Evolutionary conservation across 2,329 filamentous ascomycete genomes (phyloP), one percentile per base, ranked within the genome.

Genomic region (Xylaria sp.): DNA sequence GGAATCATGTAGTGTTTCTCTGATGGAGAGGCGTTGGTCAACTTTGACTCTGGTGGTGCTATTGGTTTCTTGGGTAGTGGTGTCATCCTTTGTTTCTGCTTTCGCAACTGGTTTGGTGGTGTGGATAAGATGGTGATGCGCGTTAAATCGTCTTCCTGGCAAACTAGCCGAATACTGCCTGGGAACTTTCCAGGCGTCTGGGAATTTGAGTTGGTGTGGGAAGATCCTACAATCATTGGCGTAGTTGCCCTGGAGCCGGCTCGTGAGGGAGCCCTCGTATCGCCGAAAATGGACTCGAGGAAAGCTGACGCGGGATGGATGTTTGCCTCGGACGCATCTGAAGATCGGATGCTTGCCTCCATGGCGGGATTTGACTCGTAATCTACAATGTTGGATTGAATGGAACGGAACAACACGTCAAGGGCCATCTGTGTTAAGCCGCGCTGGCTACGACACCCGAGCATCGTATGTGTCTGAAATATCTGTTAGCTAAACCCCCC

Each of bases 371-470:
- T 84, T 3, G 81, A 78, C 23, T 79, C 79, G 23, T 83, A 79
- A 54, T 91, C 87, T 67, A 91, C 87, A 57, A 96, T 87, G 62
- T 89, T 90, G 17, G 85, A 80, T 61, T 87, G 87, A 53, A 97
- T 87, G 46, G 91, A 94, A 66, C 89, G 88, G 79, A 96, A 99
- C 52, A 98, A 84, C 42, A 96, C 86, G 73, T 98, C 94, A 57
- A 99, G 88, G 0, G 92, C 87, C 72, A 99, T 89, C 76, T 99
- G 95, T 0, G 93, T 96, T 57, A 99, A 80, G 65, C 95, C 95
- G 67, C 94, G 89, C 77, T 97, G 92, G 21, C 85, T 87, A 69
- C 89, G 90, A 12, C 92, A 96, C 58, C 95, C 95, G 15, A 99
- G 85, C 63, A 98, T 97, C 0, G 95, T 99, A 76, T 99, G 94